A percentile compares a stretch with the other conserved stretches of the same genome.
Conservation (phyloP, 805 yeast species). For the Limtongia smithiae region DNA sequence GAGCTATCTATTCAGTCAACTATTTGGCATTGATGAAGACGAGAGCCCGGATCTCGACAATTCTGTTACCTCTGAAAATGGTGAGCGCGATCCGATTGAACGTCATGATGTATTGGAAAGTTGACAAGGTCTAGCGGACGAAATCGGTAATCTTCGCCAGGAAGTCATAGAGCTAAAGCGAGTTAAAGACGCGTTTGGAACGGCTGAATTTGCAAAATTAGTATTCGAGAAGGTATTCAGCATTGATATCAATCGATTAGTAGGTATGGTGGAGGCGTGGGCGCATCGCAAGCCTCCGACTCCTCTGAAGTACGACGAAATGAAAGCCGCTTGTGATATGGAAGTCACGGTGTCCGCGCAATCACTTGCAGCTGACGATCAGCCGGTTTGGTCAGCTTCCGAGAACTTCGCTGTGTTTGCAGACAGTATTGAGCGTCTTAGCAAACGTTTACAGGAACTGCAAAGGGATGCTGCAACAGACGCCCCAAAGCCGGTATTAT, state of each 20-base stretch:
- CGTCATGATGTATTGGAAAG: too few species aligned
- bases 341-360: slow-evolving; percentile 22
- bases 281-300: slow-evolving; percentile 63
- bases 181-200: slow-evolving; percentile 35
- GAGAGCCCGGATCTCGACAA: slow-evolving; percentile 62
- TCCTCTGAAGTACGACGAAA: slow-evolving; percentile 47
- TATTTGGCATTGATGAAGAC: slow-evolving; percentile 51
- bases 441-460: slow-evolving; percentile 42
- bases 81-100: too few species aligned
- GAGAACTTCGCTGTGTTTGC: slow-evolving; percentile 63
- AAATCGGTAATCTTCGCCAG: slow-evolving; percentile 35
- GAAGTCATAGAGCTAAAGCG: slow-evolving; percentile 40
- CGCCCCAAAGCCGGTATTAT: slow-evolving; percentile 25
- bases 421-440: slow-evolving; percentile 48
- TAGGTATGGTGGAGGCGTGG: slow-evolving; percentile 74
- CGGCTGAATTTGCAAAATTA: slow-evolving; percentile 36
- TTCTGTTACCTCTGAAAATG: slow-evolving; percentile 59
- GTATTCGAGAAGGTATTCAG: slow-evolving; percentile 51
- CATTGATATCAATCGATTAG: slow-evolving; percentile 73
- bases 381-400: slow-evolving; percentile 54
- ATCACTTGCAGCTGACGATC: slow-evolving; percentile 39
- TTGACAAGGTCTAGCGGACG: slow-evolving; percentile 42
- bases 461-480: slow-evolving; percentile 12
- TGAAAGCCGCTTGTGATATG: slow-evolving; percentile 8
- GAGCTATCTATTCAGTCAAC: slow-evolving; percentile 75